Evolutionary conservation across 192 early-diverging fungal species (phyloP).

Genomic region (Coemansia sp.): DNA sequence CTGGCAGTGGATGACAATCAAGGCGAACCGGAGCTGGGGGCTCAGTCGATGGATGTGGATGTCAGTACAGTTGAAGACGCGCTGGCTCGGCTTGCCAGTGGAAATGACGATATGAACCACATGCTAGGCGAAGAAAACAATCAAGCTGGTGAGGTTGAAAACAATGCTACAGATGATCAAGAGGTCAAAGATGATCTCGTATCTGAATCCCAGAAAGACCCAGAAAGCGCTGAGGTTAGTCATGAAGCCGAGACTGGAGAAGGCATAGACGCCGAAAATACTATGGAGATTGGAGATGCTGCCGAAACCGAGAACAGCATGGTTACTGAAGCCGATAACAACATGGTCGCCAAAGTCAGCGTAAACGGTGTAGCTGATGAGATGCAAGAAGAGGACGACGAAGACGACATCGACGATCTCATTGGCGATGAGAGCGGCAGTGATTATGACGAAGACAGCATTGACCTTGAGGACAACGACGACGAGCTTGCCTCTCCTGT

Average conservation of each 20-base stretch:
- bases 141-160: neutral
- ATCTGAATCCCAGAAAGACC: neutral
- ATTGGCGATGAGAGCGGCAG: neutral
- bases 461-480: neutral
- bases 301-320: neutral
- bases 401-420: neutral
- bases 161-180: neutral
- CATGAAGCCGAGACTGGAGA: neutral
- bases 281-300: neutral
- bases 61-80: constrained; percentile 45
- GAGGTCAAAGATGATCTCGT: neutral
- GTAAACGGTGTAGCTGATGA: constrained; percentile 2
- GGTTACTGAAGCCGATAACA: neutral
- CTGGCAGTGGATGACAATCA: constrained; percentile 11
- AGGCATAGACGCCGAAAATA: neutral
- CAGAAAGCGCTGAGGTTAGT: neutral
- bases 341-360: neutral
- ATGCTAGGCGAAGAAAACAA: neutral
- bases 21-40: constrained; percentile 14
- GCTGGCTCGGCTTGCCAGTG: constrained; percentile 37
- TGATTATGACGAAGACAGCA: neutral
- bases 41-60: constrained; percentile 43
- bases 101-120: neutral
- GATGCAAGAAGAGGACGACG: neutral
- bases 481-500: neutral